phyloP scores from a whole-genome alignment of 208 protist genomes.

The Leishmania mexicana region DNA sequence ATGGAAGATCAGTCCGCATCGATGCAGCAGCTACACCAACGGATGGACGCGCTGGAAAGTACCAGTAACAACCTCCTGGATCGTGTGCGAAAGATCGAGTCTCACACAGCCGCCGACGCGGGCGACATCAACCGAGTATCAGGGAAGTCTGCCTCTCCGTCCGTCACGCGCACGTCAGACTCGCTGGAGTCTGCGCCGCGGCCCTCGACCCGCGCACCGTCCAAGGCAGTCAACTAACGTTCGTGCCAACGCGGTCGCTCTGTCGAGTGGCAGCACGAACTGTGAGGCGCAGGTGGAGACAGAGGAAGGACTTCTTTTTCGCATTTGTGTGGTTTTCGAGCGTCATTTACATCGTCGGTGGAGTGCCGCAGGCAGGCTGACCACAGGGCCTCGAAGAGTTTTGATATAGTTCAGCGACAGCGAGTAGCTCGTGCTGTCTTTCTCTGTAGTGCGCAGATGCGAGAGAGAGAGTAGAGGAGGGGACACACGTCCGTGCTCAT shows the following conservation, averaged over 20 bases:
- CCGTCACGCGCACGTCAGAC: constrained; percentile 24
- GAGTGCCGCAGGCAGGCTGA: background rate
- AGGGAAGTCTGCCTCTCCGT: constrained; percentile 22
- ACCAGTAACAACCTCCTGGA: constrained; percentile 19
- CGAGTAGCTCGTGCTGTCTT: background rate
- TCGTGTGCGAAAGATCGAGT: constrained; percentile 24
- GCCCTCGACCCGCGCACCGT: constrained; percentile 29
- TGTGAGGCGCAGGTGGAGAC: background rate
- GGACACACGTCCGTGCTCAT: background rate
- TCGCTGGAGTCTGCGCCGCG: constrained; percentile 16
- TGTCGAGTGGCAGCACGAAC: background rate
- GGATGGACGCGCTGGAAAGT: constrained; percentile 25
- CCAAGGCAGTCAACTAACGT: constrained; percentile 24
- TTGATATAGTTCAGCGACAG: background rate
- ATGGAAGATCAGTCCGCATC: constrained; percentile 29
- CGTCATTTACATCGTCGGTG: background rate
- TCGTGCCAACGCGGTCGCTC: background rate
- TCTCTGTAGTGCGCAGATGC: background rate
- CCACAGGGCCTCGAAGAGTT: background rate
- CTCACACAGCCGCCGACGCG: background rate
- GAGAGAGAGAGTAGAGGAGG: background rate
- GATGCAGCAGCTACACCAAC: constrained; percentile 23
- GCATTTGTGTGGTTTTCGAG: background rate
- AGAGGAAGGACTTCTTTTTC: background rate
- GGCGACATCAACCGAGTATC: constrained; percentile 12